Evolutionary conservation across 495 filamentous ascomycete genomes (phyloP), one percentile per base, ranked within the genome.

Genomic region (Aspergillus hancockii): DNA sequence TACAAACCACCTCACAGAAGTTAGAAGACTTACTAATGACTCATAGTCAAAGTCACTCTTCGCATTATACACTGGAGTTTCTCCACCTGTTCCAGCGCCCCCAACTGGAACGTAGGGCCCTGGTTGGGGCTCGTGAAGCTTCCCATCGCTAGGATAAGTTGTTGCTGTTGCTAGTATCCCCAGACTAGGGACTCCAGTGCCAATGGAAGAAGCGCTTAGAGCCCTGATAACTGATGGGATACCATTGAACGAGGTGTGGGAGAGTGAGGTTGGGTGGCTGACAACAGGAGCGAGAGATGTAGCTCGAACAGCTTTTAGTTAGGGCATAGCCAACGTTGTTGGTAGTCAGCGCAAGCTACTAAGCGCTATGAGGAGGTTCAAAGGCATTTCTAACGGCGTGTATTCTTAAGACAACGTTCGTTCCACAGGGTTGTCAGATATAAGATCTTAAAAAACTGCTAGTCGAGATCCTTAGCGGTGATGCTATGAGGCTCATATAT

Each of bases 11-110:
- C 25, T 7, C 25, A 28, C 25, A 28, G 7, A 28, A 28, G 25
- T 28, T 28, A n/a, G 25, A 2, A n/a, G n/a, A 21, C 69, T 30
- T 68, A 77, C 75, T 57, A 92, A 73, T 0, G 88, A 91, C 58
- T 91, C 74, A 67, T 84, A 93, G 64, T 91, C 89, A 62, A 90
- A 92, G 61, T 92, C 90, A 54, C 84, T 86, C 47, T 86, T 71
- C 0, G 85, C 78, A 14, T 83, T 81, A 69, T 96, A 95, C 1
- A 91, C 84, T 1, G 92, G 92, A 31, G 72, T 70, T 3, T 81
- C 81, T 45, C 88, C 89, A 60, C 92, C 93, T n/a, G 90, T 93
- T 6, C 88, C 90, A 0, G 90, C 69, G 0, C 92, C 92, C 56
- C 92, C 91, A 7, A 76, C 81, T 1, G 91, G 91, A 0, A 81